Base-by-base conservation (phyloP, 768 basidiomycete species). In the Termitomyces bulborhizus region DNA sequence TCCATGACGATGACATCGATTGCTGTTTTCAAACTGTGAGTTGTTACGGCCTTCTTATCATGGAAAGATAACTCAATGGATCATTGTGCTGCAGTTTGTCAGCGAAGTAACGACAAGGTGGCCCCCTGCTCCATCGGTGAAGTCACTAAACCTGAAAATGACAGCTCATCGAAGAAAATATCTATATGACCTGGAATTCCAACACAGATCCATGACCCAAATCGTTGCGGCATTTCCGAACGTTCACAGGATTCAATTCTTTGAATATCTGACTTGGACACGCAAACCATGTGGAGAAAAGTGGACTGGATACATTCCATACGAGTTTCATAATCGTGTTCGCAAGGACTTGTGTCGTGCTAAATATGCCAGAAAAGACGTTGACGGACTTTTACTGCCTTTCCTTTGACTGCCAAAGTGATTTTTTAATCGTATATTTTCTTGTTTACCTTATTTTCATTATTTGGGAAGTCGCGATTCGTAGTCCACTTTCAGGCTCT, bases 201-300 rank as follows among this genome's bases (percentile, higher is more conserved):
- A 63, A 8, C 32, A n/a, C 4, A 24, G 16, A n/a, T 24, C 54
- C 11, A 47, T 63, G 11, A 29, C 13, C 1, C 16, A 26, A 5
- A 45, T 56, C 5, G 18, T 45, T 8, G 27, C 27, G 5, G 52
- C 43, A 7, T 63, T 63, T 26, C 62, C 62, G 6, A 63, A 50
- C 18, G 27, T 61, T 16, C 42, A 34, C 24, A 45, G 39, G 8
- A 21, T 57, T 12, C 41, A 52, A 3, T 55, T 63, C 21, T 44
- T 49, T 12, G 12, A 27, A 6, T 42, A 46, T 11, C 16, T 63
- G 1, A 34, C 53, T 36, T 63, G 62, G 62, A 49, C 40, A 8
- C 51, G 31, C 15, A 40, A 37, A 46, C 26, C 24, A 15, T 11
- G 13, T 9, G 39, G 44, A 9, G 52, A 42, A 3, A 37, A 15